Conservation (phyloP, 371 early-diverging fungal genomes). For the Encephalitozoon intestinalis region DNA sequence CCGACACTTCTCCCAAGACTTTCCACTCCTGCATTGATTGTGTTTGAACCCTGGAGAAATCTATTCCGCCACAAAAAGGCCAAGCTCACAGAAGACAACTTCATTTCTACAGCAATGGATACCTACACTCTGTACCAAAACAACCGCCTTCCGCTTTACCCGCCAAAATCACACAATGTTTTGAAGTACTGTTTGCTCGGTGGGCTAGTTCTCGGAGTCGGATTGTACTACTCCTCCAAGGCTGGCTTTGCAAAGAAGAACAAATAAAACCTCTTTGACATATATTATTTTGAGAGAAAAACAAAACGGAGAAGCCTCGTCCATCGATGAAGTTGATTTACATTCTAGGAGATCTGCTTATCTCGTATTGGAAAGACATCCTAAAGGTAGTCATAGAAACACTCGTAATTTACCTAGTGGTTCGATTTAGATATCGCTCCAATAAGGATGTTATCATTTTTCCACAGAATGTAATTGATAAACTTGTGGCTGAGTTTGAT, state of each 20-base stretch:
- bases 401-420: conserved; percentile 17
- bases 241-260: not conserved
- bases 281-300: not conserved
- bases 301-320: not conserved
- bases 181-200: conserved; percentile 18
- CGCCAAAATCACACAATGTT: not conserved
- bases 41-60: conserved; percentile 59
- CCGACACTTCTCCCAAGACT: conserved; percentile 51
- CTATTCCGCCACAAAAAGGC: conserved; percentile 48
- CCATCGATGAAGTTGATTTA: not conserved
- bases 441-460: not conserved
- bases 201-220: not conserved
- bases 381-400: conserved; percentile 14
- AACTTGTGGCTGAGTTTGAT: conserved; percentile 17
- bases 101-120: conserved; percentile 28
- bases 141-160: conserved; percentile 33
- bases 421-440: conserved; percentile 11
- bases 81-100: conserved; percentile 32
- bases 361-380: conserved; percentile 14
- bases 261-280: conserved; percentile 3
- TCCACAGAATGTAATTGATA: not conserved
- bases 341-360: not conserved
- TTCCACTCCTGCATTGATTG: conserved; percentile 46
- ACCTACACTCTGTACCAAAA: conserved; percentile 16
- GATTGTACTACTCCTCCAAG: not conserved